A percentile compares a stretch with the other conserved stretches of the same genome.
These are phyloP conservation scores for Pleurotus ostreatus DNA, from an alignment of 768 basidiomycete genomes.

Conservation along the genomic window DNA sequence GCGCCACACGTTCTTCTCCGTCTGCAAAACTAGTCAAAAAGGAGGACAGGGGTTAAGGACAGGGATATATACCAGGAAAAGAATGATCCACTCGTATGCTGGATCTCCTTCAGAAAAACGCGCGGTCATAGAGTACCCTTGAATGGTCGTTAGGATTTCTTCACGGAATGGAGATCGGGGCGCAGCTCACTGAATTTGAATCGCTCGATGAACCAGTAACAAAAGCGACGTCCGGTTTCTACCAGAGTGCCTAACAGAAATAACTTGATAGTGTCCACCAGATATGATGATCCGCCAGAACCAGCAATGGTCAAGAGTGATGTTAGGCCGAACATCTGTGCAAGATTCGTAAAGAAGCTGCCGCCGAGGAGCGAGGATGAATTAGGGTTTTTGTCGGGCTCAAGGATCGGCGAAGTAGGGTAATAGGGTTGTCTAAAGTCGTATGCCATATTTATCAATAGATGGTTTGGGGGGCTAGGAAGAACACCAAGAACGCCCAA, in stretches of 20 bases:
- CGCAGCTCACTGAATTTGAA: constrained; percentile 30
- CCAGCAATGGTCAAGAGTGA: not conserved
- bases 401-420: too few relatives aligned
- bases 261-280: constrained; percentile 4
- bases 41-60: not conserved
- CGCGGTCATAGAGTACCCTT: constrained; percentile 42
- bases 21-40: constrained; percentile 20
- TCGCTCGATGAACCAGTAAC: constrained; percentile 26
- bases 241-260: constrained; percentile 8
- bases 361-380: too few relatives aligned
- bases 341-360: not conserved
- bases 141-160: too few relatives aligned
- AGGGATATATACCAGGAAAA: constrained; percentile 31
- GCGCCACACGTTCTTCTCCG: constrained; percentile 39
- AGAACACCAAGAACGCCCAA: too few relatives aligned
- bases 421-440: too few relatives aligned
- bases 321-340: constrained; percentile 8
- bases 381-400: too few relatives aligned
- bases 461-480: too few relatives aligned
- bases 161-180: not conserved
- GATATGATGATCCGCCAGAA: constrained; percentile 1
- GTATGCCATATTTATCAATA: too few relatives aligned
- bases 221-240: constrained; percentile 11
- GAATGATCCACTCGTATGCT: constrained; percentile 45
- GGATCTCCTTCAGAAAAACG: constrained; percentile 44